Evolutionary conservation across 257 asterid genomes (phyloP).

Genomic region (Echites panduratus): DNA sequence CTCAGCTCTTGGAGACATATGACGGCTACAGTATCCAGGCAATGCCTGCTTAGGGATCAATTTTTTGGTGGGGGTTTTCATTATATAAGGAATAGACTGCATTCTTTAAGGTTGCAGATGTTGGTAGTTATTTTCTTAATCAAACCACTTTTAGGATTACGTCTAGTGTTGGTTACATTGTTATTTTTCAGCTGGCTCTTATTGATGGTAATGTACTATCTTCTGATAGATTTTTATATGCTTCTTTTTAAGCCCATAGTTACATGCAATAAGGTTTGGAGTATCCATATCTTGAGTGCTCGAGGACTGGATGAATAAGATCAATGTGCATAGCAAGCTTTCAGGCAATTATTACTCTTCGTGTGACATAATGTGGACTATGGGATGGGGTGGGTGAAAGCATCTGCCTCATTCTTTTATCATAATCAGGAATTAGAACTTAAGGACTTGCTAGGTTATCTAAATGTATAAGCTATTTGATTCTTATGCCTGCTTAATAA

Average conservation of each 20-base stretch:
- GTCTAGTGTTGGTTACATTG: no score
- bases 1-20: neutral
- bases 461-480: neutral
- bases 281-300: no score
- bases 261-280: no score
- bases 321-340: neutral
- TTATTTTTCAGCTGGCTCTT: no score
- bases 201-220: no score
- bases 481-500: neutral
- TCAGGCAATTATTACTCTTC: neutral
- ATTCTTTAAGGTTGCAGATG: neutral
- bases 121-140: no score
- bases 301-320: no score
- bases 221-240: no score
- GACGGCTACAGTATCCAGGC: neutral
- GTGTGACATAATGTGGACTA: neutral
- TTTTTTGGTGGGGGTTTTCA: neutral
- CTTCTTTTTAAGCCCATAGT: no score
- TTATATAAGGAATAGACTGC: neutral
- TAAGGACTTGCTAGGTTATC: neutral
- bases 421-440: neutral
- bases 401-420: neutral
- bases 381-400: neutral
- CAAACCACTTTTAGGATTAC: no score
- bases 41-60: neutral